A percentile compares a stretch with the other conserved stretches of the same genome.
phyloP scores from a whole-genome alignment of 306 rosid species.

The Clitoria ternatea region DNA sequence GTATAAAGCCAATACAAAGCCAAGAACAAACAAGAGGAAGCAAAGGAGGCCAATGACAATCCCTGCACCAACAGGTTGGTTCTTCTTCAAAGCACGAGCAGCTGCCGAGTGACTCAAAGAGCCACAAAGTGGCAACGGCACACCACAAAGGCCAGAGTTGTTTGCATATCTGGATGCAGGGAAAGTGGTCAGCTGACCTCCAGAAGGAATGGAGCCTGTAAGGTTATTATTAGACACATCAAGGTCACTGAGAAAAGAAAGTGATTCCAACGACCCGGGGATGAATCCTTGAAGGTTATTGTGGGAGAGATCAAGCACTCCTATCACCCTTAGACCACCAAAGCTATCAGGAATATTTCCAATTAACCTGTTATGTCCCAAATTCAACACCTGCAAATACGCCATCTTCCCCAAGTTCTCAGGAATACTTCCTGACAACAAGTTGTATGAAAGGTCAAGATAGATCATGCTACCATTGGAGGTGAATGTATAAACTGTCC shows the following conservation, averaged over 20 bases:
- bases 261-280: slow-evolving; percentile 55
- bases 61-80: slow-evolving; percentile 39
- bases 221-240: slow-evolving; percentile 76
- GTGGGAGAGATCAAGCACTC: slow-evolving; percentile 75
- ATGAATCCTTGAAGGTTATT: slow-evolving; percentile 53
- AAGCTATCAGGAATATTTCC: slow-evolving; percentile 65
- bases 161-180: slow-evolving; percentile 63
- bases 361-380: slow-evolving; percentile 60
- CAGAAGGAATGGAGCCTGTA: slow-evolving; percentile 59
- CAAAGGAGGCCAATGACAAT: slow-evolving; percentile 38
- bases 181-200: slow-evolving; percentile 75
- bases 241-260: slow-evolving; percentile 72
- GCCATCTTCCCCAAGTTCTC: slow-evolving; percentile 42
- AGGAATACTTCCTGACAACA: slow-evolving; percentile 57
- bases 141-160: slow-evolving; percentile 70
- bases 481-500: slow-evolving; percentile 51
- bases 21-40: slow-evolving; percentile 41
- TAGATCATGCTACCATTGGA: slow-evolving; percentile 60
- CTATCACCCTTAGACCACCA: slow-evolving; percentile 51
- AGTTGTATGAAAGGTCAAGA: slow-evolving; percentile 72
- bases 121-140: slow-evolving; percentile 50
- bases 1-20: slow-evolving; percentile 39
- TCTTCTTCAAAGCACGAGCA: slow-evolving; percentile 24
- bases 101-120: slow-evolving; percentile 17
- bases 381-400: slow-evolving; percentile 60